phyloP scores from a whole-genome alignment of 2,329 filamentous ascomycete genomes.

The Xylariaceae sp. region DNA sequence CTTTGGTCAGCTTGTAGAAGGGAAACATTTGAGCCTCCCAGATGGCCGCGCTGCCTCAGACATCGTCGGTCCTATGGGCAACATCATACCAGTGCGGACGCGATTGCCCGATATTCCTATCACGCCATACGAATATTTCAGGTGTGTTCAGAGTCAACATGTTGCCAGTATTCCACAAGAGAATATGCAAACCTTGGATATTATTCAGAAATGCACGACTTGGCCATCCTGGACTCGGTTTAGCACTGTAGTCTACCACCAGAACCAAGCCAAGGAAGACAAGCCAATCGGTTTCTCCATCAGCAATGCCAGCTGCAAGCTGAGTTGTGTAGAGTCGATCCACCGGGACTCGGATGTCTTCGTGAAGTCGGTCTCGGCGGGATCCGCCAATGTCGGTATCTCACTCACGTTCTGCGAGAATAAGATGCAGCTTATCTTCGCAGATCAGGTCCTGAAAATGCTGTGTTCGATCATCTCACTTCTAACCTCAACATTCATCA shows the following conservation, averaged over 20 bases:
- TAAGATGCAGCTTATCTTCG: slow-evolving; percentile 46
- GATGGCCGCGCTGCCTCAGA: slow-evolving; percentile 58
- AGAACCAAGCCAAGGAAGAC: slow-evolving; percentile 44
- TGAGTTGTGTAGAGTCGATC: slow-evolving; percentile 45
- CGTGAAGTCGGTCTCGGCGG: slow-evolving; percentile 45
- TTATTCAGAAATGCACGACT: slow-evolving; percentile 55
- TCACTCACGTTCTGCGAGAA: slow-evolving; percentile 50
- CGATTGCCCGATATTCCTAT: slow-evolving; percentile 47
- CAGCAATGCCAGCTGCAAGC: slow-evolving; percentile 48
- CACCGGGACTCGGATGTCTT: slow-evolving; percentile 51
- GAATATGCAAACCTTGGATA: slow-evolving; percentile 53
- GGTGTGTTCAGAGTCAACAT: slow-evolving; percentile 52
- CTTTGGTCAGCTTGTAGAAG: slow-evolving; percentile 58
- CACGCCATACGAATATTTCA: slow-evolving; percentile 53
- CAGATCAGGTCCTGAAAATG: slow-evolving; percentile 48
- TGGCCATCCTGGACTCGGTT: slow-evolving; percentile 59
- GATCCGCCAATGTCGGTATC: slow-evolving; percentile 43
- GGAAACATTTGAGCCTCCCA: slow-evolving; percentile 47
- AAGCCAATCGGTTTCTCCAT: slow-evolving; percentile 47
- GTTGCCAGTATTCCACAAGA: slow-evolving; percentile 52
- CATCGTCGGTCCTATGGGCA: slow-evolving; percentile 51
- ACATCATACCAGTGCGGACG: slow-evolving; percentile 53
- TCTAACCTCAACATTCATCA: slow-evolving; percentile 50
- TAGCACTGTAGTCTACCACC: slow-evolving; percentile 58
- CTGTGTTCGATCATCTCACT: slow-evolving; percentile 50